Base-by-base conservation (phyloP, 1,139 yeast genomes). In the Williopsis jadinii region DNA sequence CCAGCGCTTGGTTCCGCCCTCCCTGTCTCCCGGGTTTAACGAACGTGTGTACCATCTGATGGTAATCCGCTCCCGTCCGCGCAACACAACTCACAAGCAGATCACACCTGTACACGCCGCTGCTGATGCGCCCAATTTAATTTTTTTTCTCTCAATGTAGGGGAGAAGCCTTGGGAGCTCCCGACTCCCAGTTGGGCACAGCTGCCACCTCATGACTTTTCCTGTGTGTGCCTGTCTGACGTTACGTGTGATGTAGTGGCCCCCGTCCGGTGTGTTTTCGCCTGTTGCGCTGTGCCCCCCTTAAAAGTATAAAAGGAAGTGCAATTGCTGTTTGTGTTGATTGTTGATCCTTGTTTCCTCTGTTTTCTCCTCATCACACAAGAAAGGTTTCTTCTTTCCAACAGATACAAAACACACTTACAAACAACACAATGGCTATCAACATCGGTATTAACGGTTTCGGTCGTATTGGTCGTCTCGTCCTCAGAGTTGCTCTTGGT, bases 391-490 rank as follows among this genome's bases (percentile, higher is more conserved):
- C 30, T 28, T 28, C 30, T 28, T n/a, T 28, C 12, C 30, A 32
- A 14, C 34, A 32, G 34, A 19, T 28, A 11, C 29, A 30, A 14
- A 13, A 15, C 11, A 30, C 34, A 35, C 14, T 32, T 11, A 30
- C 28, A 37, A 27, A 39, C 40, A 35, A 14, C 27, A 48, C 37
- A 46, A 54, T 54, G 58, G 48, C 57, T 46, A 56, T 69, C 55
- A 68, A 63, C 49, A 71, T 83, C 66, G 92, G 92, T 74, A 84
- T 83, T 67, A 83, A 83, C 81, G 92, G 92, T 63, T 83, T 83
- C 81, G 94, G 94, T 59, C 80, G 94, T 70, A 83, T 83, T 59
- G 94, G 94, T 56, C 86, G 94, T 70, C 78, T 83, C 63, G 78
- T 80, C 55, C 73, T 82, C 64, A 80, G 94, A 75, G 75, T 81